Percentiles rank a stretch among this genome's conserved stretches.
Conservation (phyloP, 441 rosid genomes). For the Manihot esculenta region DNA sequence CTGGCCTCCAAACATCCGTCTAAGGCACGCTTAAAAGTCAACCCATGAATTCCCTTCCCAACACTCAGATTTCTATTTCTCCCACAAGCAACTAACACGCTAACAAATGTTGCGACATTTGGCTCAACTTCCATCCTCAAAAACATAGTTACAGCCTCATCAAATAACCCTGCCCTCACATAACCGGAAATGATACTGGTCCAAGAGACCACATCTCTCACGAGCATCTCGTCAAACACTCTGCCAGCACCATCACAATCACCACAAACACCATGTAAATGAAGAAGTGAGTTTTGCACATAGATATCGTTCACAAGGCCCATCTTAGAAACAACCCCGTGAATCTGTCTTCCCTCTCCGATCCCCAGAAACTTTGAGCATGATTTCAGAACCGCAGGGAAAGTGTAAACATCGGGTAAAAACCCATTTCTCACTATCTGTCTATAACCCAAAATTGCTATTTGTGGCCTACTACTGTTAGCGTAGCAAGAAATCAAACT, state of each 20-base stretch:
- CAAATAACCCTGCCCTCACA: constrained; percentile 41
- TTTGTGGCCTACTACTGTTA: constrained; percentile 28
- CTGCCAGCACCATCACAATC: constrained; percentile 32
- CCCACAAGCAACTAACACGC: constrained; percentile 51
- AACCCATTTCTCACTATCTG: constrained; percentile 33
- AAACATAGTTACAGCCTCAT: constrained; percentile 49
- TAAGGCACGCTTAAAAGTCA: constrained; percentile 42
- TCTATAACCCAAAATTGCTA: constrained; percentile 30
- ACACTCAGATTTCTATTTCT: constrained; percentile 50
- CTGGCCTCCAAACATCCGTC: constrained; percentile 54
- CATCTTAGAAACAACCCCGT: constrained; percentile 55
- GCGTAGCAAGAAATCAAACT: constrained; percentile 38
- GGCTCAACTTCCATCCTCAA: constrained; percentile 43
- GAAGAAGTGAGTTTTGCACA: constrained; percentile 53
- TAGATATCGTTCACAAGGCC: constrained; percentile 51
- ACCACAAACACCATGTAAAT: constrained; percentile 52
- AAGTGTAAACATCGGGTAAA: constrained; percentile 46
- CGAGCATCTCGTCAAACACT: constrained; percentile 53
- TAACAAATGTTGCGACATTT: constrained; percentile 51
- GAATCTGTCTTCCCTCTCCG: constrained; percentile 57
- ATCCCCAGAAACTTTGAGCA: constrained; percentile 46
- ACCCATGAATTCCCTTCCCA: constrained; percentile 67
- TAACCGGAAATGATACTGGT: constrained; percentile 60
- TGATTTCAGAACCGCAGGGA: constrained; percentile 60
- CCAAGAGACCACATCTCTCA: constrained; percentile 67